Conservation (phyloP, 73 alveolate species). For the Tetrahymena elliotti region DNA sequence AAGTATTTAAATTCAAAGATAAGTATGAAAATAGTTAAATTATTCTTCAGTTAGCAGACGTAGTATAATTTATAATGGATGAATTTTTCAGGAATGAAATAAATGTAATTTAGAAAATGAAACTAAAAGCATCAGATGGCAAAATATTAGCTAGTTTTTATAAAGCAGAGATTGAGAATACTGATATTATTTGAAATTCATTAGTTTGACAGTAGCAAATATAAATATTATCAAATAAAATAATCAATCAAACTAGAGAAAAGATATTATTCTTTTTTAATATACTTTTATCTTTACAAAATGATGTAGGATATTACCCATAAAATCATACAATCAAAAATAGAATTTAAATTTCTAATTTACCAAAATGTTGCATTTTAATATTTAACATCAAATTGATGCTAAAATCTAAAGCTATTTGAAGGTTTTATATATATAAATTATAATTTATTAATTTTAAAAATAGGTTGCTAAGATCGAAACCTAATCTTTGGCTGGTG, state of each 20-base stretch:
- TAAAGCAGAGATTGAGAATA: neutral
- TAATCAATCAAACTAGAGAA: neutral
- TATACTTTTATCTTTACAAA: neutral
- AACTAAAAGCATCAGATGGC: neutral
- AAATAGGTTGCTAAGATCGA: constrained; percentile 45
- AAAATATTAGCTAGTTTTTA: no score
- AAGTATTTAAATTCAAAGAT: neutral
- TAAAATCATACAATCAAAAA: no score
- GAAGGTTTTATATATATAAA: no score
- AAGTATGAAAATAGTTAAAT: neutral
- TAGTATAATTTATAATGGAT: no score
- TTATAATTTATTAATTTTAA: neutral
- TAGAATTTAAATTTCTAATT: neutral
- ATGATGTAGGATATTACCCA: neutral
- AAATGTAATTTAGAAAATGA: neutral
- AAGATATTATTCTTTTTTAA: neutral
- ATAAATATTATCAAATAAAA: no score
- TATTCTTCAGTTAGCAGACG: neutral
- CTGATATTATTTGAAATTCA: neutral
- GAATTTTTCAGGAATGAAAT: neutral
- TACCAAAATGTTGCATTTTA: no score
- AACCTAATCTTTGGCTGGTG: constrained; percentile 64
- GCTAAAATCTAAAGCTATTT: no score
- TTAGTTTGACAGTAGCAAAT: neutral
- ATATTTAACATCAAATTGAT: no score